A percentile compares a stretch with the other conserved stretches of the same genome.
These are phyloP conservation scores for Solanum microdontum DNA, from an alignment of 257 asterid species.

Conservation along the genomic window DNA sequence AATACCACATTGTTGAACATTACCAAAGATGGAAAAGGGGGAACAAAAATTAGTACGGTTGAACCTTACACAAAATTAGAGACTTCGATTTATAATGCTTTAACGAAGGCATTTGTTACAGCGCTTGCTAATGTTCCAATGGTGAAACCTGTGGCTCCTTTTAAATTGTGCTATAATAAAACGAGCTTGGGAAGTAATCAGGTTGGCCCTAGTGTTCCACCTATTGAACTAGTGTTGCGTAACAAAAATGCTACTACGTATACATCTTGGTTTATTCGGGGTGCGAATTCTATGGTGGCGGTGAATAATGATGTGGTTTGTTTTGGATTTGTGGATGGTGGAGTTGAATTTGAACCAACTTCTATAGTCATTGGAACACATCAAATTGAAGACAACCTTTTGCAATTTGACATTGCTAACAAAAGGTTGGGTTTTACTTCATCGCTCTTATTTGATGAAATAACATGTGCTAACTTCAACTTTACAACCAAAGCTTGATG, in stretches of 20 bases:
- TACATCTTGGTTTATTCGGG: not conserved
- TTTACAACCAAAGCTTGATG: constrained; percentile 8
- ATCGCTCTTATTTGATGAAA: constrained; percentile 3
- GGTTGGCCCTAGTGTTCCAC: constrained; percentile 31
- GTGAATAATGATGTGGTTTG: not conserved
- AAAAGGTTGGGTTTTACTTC: constrained; percentile 26
- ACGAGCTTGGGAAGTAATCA: constrained; percentile 13
- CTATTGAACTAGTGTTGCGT: constrained; percentile 33
- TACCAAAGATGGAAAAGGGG: not conserved
- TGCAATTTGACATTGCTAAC: constrained; percentile 19
- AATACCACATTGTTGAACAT: not conserved
- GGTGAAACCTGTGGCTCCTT: constrained; percentile 32
- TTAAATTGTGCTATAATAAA: constrained; percentile 36
- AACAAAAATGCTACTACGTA: not conserved
- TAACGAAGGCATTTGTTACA: constrained; percentile 18
- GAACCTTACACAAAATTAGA: not conserved
- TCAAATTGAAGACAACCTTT: constrained; percentile 23
- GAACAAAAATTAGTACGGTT: not conserved
- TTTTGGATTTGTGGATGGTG: constrained; percentile 8
- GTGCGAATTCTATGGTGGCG: constrained; percentile 5
- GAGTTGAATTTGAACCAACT: constrained; percentile 8
- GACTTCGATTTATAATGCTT: not conserved
- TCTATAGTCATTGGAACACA: constrained; percentile 26
- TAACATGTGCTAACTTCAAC: constrained; percentile 16
- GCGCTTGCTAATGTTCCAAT: constrained; percentile 25